Evolutionary conservation across 2,329 filamentous ascomycete genomes (phyloP), one percentile per base, ranked within the genome.

Genomic region (Cucurbitaria berberidis): DNA sequence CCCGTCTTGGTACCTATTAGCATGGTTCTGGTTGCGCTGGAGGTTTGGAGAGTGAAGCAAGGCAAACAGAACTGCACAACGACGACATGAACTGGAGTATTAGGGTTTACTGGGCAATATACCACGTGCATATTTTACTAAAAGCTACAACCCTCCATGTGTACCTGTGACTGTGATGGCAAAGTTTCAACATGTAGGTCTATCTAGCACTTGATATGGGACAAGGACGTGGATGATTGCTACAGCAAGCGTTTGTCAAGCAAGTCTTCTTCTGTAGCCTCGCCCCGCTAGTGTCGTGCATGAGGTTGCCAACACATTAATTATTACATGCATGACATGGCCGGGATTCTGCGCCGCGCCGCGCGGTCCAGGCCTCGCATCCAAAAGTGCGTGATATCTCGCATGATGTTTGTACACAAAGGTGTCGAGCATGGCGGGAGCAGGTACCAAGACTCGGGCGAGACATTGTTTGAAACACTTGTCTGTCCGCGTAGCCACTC

Each of bases 41-140:
- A 44, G 36, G 34, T 35, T 36, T 47, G 24, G 48, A 22, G 15
- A 19, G 40, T 22, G n/a, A 18, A 48, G 41, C 19, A 45, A 18
- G 13, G 24, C 26, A n/a, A 22, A 27, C 26, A n/a, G 22, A 9
- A 18, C 5, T 13, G 13, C 36, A 60, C 22, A 43, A 57, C 44
- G 49, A 51, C 41, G 54, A 59, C 41, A 44, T 35, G 42, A 38
- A 41, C 48, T 34, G 59, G 55, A 46, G 48, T 56, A 63, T 36
- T 36, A 32, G 39, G 39, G n/a, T 38, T 36, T 34, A 27, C 10
- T 44, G 42, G 54, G 53, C 57, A 61, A 59, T 64, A 66, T 66
- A 64, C 61, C 59, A 64, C 48, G 36, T 51, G 53, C 52, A 62
- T 60, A 35, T 53, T 57, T 56, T 49, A 36, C 5, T 29, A 44